Conservation (phyloP, 2,329 filamentous ascomycete species). For the Pseudogymnoascus sp. region DNA sequence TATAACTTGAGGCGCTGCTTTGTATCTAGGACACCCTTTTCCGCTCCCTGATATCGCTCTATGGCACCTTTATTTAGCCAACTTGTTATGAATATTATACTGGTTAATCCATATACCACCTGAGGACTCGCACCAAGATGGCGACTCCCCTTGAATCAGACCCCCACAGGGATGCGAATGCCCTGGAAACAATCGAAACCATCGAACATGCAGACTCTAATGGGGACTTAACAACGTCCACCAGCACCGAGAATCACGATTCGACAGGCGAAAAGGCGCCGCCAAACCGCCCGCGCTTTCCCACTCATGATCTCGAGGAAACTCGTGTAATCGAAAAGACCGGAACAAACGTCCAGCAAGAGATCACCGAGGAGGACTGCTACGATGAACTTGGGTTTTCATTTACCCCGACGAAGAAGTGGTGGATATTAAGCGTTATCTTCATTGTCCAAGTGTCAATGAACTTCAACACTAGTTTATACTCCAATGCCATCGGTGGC, state of each 20-base stretch:
- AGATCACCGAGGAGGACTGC: slow-evolving; percentile 49
- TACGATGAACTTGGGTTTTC: slow-evolving; percentile 56
- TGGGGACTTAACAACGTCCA: neutral
- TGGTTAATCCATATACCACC: neutral
- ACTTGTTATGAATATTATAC: neutral
- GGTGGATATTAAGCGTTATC: slow-evolving; percentile 63
- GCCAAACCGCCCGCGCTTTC: neutral
- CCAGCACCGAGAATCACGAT: neutral
- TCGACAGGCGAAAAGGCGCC: neutral
- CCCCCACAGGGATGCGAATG: neutral
- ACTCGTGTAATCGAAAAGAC: slow-evolving; percentile 8
- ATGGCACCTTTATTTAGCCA: neutral
- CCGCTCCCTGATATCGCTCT: neutral
- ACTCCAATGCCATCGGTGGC: slow-evolving; percentile 58
- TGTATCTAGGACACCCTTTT: neutral
- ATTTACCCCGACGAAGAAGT: slow-evolving; percentile 56
- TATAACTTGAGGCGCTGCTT: neutral
- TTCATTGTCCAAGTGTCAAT: slow-evolving; percentile 67
- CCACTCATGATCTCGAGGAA: slow-evolving; percentile 2
- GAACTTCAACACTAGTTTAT: slow-evolving; percentile 71
- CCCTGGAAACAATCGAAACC: neutral
- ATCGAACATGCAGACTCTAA: neutral
- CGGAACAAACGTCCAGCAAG: slow-evolving; percentile 18
- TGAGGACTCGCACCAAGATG: neutral
- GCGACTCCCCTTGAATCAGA: neutral